Evolutionary conservation across 1,284 basidiomycete genomes (phyloP).

Genomic region (Papiliotrema laurentii): DNA sequence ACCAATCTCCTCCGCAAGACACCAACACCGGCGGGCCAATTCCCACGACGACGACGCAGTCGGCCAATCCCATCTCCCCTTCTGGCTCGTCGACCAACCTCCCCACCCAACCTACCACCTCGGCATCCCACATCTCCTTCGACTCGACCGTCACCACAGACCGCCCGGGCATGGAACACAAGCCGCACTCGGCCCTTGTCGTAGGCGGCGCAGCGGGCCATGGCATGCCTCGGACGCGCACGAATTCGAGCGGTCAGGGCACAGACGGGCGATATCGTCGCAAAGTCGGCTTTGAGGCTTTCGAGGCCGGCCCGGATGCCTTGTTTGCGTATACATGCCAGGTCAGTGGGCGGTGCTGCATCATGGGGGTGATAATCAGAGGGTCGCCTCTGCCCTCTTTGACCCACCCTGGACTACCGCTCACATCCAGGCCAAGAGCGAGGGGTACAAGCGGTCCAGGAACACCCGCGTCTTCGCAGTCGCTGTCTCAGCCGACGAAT

Average conservation of each 20-base stretch:
- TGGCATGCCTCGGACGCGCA: conserved; percentile 30
- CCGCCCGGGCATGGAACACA: conserved; percentile 3
- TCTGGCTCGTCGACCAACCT: too few species aligned
- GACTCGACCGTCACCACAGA: neutral
- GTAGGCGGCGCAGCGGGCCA: neutral
- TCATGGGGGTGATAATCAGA: too few species aligned
- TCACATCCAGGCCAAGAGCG: conserved; percentile 77
- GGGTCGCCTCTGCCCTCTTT: too few species aligned
- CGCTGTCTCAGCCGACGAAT: conserved; percentile 83
- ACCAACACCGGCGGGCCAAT: too few species aligned
- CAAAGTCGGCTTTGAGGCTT: conserved; percentile 85
- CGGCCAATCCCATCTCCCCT: too few species aligned
- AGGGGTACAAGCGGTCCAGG: conserved; percentile 71
- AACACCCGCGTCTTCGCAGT: conserved; percentile 87
- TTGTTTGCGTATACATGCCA: conserved; percentile 51
- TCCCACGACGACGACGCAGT: too few species aligned
- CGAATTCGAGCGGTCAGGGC: conserved; percentile 29
- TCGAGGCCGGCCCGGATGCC: conserved; percentile 57
- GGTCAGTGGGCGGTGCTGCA: too few species aligned
- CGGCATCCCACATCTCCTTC: neutral
- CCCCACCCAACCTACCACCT: neutral
- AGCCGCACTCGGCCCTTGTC: neutral
- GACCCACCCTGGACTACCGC: too few species aligned
- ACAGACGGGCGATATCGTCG: conserved; percentile 59
- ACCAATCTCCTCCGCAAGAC: neutral